Conservation (phyloP, 805 yeast species). For the Lipomyces chichibuensis region DNA sequence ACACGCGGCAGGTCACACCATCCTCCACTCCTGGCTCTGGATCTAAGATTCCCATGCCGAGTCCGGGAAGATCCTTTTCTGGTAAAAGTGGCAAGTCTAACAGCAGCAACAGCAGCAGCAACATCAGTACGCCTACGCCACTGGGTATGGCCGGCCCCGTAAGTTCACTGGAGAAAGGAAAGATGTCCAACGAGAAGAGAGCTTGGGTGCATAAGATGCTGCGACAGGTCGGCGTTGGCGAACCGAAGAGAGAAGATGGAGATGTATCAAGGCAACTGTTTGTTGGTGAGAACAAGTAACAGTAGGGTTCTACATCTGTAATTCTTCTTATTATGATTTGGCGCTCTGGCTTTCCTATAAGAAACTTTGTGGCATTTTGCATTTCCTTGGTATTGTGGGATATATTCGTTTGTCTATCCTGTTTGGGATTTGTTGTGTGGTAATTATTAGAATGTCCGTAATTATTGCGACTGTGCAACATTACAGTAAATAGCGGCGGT, state of each 20-base stretch:
- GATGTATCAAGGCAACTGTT: slow-evolving; percentile 13
- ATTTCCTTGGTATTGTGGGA: background rate
- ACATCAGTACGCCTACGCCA: slow-evolving; percentile 12
- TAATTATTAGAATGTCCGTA: too few species aligned
- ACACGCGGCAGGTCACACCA: background rate
- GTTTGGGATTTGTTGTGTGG: too few species aligned
- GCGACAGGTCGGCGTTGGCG: slow-evolving; percentile 20
- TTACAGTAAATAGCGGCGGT: too few species aligned
- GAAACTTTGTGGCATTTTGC: background rate
- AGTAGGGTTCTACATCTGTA: background rate
- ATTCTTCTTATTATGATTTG: background rate
- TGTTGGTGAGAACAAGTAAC: slow-evolving; percentile 2
- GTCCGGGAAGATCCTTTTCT: background rate
- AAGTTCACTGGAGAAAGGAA: slow-evolving; percentile 13
- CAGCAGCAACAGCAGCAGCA: background rate
- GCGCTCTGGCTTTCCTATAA: background rate
- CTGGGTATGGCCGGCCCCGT: slow-evolving; percentile 23
- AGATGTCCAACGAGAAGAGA: slow-evolving; percentile 27
- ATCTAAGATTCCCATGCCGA: background rate
- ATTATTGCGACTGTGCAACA: too few species aligned
- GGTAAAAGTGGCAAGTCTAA: background rate
- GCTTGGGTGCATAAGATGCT: slow-evolving; percentile 33
- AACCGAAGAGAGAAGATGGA: slow-evolving; percentile 5
- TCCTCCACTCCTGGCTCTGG: slow-evolving; percentile 8
- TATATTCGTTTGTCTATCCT: background rate